Evolutionary conservation across 805 yeast genomes (phyloP).

Genomic region (Starmerella kuoi): DNA sequence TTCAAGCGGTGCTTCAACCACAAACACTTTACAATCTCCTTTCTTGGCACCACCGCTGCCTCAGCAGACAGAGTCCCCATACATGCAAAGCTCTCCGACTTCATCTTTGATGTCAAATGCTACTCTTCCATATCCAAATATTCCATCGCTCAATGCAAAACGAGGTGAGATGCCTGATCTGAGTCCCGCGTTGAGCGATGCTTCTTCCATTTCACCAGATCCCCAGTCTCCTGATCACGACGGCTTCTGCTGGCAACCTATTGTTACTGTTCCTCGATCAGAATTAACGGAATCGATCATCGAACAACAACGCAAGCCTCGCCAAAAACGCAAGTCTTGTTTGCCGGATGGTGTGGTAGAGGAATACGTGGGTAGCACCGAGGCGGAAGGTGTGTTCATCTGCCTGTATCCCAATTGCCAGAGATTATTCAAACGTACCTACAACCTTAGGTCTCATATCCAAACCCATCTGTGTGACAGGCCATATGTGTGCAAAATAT

Average conservation of each 20-base stretch:
- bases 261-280: slow-evolving; percentile 28
- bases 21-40: background rate
- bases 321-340: slow-evolving; percentile 40
- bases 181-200: slow-evolving; percentile 18
- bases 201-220: slow-evolving; percentile 15
- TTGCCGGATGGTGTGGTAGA: slow-evolving; percentile 86
- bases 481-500: slow-evolving; percentile 68
- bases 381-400: slow-evolving; percentile 52
- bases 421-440: slow-evolving; percentile 73
- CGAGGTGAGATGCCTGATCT: slow-evolving; percentile 8
- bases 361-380: slow-evolving; percentile 69
- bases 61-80: slow-evolving; percentile 2
- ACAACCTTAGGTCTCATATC: slow-evolving; percentile 87
- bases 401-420: slow-evolving; percentile 72
- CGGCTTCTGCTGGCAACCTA: slow-evolving; percentile 29
- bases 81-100: background rate
- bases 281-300: slow-evolving; percentile 27
- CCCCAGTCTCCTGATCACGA: slow-evolving; percentile 12
- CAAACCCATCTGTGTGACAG: slow-evolving; percentile 93
- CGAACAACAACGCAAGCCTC: slow-evolving; percentile 28
- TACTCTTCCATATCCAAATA: background rate
- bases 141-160: background rate
- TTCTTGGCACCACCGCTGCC: slow-evolving; percentile 1
- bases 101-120: background rate
- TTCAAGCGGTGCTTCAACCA: background rate